Percentiles rank a stretch among this genome's conserved stretches.
phyloP scores from a whole-genome alignment of 2,329 filamentous ascomycete genomes.

The Helicocarpus griseus region DNA sequence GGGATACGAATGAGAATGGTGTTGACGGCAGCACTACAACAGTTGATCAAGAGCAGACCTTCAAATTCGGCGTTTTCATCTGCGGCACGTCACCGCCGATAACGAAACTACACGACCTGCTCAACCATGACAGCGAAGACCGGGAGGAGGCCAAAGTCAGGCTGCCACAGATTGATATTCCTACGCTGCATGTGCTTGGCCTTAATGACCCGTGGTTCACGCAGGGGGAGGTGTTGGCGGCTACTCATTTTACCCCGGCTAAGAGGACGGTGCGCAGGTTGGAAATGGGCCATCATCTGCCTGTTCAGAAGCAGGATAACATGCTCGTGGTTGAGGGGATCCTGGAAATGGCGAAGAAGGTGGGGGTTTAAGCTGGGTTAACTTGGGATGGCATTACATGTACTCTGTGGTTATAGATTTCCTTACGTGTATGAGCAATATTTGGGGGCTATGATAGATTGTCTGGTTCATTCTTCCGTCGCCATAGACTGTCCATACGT shows the following conservation, averaged over 20 bases:
- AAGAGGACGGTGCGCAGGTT: conserved; percentile 53
- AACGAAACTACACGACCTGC: not conserved
- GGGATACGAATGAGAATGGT: not conserved
- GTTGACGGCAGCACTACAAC: not conserved
- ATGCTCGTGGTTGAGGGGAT: conserved; percentile 44
- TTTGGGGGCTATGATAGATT: too few relatives aligned
- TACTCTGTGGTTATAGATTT: not conserved
- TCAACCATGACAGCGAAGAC: not conserved
- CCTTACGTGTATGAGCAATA: too few relatives aligned
- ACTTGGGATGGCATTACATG: not conserved
- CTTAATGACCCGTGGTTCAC: conserved; percentile 51
- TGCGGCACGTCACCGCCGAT: conserved; percentile 3
- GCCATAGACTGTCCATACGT: too few relatives aligned
- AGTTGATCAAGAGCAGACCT: not conserved
- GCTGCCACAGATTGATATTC: conserved; percentile 25
- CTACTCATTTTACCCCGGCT: conserved; percentile 49
- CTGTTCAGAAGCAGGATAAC: conserved; percentile 58
- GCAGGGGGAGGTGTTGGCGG: conserved; percentile 46
- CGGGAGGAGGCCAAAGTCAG: not conserved
- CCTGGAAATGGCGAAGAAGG: conserved; percentile 35
- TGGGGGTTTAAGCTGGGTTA: not conserved
- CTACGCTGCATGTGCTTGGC: conserved; percentile 61
- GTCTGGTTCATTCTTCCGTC: too few relatives aligned
- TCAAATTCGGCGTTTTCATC: conserved; percentile 3
- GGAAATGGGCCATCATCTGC: conserved; percentile 62